phyloP scores from a whole-genome alignment of 176 grass and related monocot species.

The Aegilops sharonensis region DNA sequence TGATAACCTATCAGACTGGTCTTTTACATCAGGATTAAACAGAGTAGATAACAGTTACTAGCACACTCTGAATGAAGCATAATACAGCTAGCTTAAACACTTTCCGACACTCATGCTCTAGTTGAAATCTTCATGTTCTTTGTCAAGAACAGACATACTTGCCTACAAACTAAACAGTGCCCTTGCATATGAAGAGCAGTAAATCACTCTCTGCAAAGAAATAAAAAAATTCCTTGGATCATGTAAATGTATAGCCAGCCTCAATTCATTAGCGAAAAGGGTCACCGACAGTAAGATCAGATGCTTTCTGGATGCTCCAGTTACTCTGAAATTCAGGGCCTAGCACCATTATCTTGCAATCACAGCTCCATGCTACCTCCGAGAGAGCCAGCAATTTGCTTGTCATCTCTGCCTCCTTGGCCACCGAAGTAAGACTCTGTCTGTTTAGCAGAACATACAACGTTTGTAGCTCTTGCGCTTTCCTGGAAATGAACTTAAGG shows the following conservation, averaged over 20 bases:
- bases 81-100: background rate
- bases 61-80: background rate
- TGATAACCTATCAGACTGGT: background rate
- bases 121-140: background rate
- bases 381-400: background rate
- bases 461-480: background rate
- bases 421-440: background rate
- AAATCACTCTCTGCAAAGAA: background rate
- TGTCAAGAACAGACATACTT: background rate
- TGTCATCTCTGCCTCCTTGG: background rate
- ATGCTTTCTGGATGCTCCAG: background rate
- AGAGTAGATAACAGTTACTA: background rate
- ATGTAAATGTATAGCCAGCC: background rate
- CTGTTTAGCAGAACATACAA: background rate
- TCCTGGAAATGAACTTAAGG: background rate
- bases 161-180: background rate
- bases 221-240: background rate
- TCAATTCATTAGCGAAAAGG: background rate
- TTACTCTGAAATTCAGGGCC: background rate
- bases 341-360: background rate
- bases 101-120: background rate
- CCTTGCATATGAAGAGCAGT: background rate
- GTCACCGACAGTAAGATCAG: background rate
- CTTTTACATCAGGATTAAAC: background rate
- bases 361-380: background rate